Base-by-base conservation (phyloP, 2,329 filamentous ascomycete species). In the Chrysosporium keratinophilum region DNA sequence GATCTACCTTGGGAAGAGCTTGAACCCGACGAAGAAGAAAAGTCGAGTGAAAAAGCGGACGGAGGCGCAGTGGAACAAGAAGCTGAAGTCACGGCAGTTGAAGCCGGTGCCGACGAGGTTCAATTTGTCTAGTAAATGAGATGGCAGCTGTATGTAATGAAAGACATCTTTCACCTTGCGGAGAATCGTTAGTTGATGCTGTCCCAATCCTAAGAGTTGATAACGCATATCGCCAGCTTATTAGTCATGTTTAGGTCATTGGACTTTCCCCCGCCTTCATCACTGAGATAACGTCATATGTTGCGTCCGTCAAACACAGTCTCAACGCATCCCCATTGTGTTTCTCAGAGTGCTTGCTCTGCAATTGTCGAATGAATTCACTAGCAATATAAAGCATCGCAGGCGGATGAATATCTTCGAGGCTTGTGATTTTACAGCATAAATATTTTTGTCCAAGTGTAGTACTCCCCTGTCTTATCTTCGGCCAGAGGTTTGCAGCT, bases 1-100 rank as follows among this genome's bases (percentile, higher is more conserved):
- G 58, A 62, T 42, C 34, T 59, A 15, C 34, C 57, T 10, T 60
- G 58, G 58, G 55, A 54, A 28, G 53, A 56, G 7, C 50, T 9
- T 35, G 47, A 19, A 10, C 31, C 33, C 23, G 35, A 37, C n/a
- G 54, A 43, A 34, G 31, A 44, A n/a, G 42, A 31, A 51, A 33
- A 28, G 31, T 44, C 35, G 28, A 9, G n/a, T 19, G 40, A 54
- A 20, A 42, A 41, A 10, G 19, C 17, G 12, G 19, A 28, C 14
- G 15, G 23, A 39, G 33, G 17, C 17, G 33, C 35, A 33, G 41
- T 23, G n/a, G n/a, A 44, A n/a, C 34, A 31, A 15, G 17, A 39
- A 33, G 33, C 39, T 5, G 52, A 53, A 34, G 34, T 6, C 2
- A 42, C 7, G 35, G 53, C 33, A 14, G 19, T n/a, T 17, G 40